Base-by-base conservation (phyloP, 1,139 yeast species). In the Blastobotrys apis region DNA sequence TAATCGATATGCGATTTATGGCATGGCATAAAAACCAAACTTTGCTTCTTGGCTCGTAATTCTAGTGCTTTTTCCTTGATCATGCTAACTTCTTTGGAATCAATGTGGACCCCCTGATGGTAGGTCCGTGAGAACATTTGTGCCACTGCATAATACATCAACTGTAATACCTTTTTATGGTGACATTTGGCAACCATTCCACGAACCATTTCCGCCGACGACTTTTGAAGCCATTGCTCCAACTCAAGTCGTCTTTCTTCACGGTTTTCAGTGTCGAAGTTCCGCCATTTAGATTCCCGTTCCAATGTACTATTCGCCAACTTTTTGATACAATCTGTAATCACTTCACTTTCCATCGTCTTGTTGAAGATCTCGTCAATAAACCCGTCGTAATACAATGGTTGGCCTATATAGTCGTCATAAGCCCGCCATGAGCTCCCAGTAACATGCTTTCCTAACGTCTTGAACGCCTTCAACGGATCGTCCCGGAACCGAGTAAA, bases 1-100 rank as follows among this genome's bases (percentile, higher is more conserved):
- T 80, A 80, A 60, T 80, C 86, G 37, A 80, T 68, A 56, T 80
- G 86, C 16, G 82, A 76, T 58, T 78, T 79, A 64, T 80, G 86
- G 54, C 81, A 70, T 2, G 74, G 74, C 47, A 71, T 51, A 38
- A 70, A 67, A 33, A 69, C 54, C 38, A 69, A 51, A 30, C 67
- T 59, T 52, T 67, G 70, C 31, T 62, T 61, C 48, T 67, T 65
- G 15, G 52, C 53, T 43, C 58, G 56, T 33, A 68, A 59, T 50
- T 64, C 65, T 26, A 49, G 51, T 9, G 72, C 72, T 47, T 62
- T 63, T 20, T 53, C 55, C 45, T 59, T 56, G 42, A 69, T 53
- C 42, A 62, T 54, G 21, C 54, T 57, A 20, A 69, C 54, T 48
- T 69, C 71, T 8, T 47, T 53, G 20, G 60, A 50, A 39, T 65